These are phyloP conservation scores for Excoecaria cochinchinensis DNA, from an alignment of 345 rosid genomes.

Conservation along the genomic window DNA sequence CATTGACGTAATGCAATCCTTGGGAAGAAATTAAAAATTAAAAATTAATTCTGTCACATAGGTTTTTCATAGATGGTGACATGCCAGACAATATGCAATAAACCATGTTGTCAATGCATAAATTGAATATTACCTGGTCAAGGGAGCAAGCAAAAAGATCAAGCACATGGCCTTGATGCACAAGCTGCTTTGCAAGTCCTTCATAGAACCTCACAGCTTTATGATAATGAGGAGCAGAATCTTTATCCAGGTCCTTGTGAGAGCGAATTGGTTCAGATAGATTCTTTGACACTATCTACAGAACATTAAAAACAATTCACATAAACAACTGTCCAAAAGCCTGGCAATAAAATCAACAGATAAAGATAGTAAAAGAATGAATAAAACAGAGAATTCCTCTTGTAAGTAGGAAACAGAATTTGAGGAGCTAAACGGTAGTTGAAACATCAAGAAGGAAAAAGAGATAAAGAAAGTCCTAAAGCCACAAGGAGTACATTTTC, in stretches of 20 bases:
- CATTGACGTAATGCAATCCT: background rate
- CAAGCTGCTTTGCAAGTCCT: constrained; percentile 81
- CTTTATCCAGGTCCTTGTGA: constrained; percentile 90
- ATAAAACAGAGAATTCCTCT: background rate
- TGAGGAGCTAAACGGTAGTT: background rate
- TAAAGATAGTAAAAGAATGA: background rate
- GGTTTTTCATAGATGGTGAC: background rate
- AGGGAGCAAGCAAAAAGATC: constrained; percentile 94
- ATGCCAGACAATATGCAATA: background rate
- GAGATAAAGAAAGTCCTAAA: background rate
- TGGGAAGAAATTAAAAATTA: background rate
- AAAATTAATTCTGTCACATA: background rate
- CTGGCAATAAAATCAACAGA: background rate
- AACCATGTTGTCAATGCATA: background rate
- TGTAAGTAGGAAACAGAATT: background rate
- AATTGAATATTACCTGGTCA: constrained; percentile 62
- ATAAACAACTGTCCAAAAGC: background rate
- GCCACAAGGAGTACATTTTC: background rate
- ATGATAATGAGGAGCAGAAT: constrained; percentile 72
- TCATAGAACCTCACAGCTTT: constrained; percentile 83
- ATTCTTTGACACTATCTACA: constrained; percentile 77
- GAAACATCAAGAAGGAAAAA: background rate
- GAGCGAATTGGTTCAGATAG: constrained; percentile 94
- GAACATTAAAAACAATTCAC: background rate
- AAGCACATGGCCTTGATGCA: constrained; percentile 96